Percentiles rank a stretch among this genome's conserved stretches.
Evolutionary conservation across 2,329 filamentous ascomycete genomes (phyloP).

Genomic region (Thermothelomyces thermophilus): DNA sequence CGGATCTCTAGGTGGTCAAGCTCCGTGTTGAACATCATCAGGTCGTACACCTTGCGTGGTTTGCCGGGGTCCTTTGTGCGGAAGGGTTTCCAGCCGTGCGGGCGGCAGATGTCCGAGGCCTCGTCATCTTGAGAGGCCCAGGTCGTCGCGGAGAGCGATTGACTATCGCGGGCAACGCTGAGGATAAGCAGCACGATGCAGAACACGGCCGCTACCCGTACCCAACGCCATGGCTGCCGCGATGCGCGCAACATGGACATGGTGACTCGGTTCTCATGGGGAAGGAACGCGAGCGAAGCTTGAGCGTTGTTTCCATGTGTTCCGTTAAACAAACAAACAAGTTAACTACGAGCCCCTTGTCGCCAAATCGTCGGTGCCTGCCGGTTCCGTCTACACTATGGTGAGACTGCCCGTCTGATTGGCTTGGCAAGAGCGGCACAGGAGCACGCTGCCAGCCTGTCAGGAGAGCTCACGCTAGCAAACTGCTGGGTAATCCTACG

Average conservation of each 20-base stretch:
- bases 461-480: too few species aligned
- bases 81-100: constrained; percentile 36
- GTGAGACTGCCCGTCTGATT: background rate
- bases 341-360: background rate
- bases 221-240: constrained; percentile 11
- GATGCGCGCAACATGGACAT: constrained; percentile 11
- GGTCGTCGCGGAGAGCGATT: background rate
- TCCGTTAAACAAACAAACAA: background rate
- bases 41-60: constrained; percentile 51
- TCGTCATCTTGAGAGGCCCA: background rate
- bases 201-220: constrained; percentile 11
- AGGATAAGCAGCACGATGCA: constrained; percentile 13
- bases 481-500: too few species aligned
- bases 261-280: background rate
- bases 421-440: background rate
- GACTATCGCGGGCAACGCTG: background rate
- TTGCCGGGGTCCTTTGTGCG: constrained; percentile 13
- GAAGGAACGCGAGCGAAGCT: too few species aligned
- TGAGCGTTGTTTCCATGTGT: too few species aligned
- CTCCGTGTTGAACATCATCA: constrained; percentile 57
- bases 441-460: background rate
- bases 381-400: background rate
- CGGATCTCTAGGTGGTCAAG: constrained; percentile 61
- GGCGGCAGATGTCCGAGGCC: constrained; percentile 27
- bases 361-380: background rate